phyloP scores from a whole-genome alignment of 1,284 basidiomycete genomes.

The Ceratobasidium sp. region DNA sequence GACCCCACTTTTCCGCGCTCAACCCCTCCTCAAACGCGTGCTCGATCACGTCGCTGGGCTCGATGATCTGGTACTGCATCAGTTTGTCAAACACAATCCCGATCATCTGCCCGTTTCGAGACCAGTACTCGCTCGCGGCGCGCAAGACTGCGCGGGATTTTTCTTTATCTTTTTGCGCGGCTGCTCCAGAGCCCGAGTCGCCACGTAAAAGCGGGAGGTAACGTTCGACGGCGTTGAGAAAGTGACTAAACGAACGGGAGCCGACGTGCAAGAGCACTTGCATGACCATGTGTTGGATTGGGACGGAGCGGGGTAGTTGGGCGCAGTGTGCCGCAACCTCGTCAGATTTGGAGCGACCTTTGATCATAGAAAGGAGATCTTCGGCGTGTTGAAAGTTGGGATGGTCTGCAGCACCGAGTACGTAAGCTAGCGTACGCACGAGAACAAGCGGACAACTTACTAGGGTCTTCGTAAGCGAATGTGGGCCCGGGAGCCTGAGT shows the following conservation, averaged over 20 bases:
- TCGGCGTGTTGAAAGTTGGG: slow-evolving; percentile 84
- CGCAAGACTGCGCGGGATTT: slow-evolving; percentile 75
- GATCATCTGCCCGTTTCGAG: slow-evolving; percentile 83
- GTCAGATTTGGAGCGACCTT: slow-evolving; percentile 79
- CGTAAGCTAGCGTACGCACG: background rate
- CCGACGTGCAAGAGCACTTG: slow-evolving; percentile 94
- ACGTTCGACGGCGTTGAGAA: slow-evolving; percentile 96
- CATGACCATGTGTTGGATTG: slow-evolving; percentile 69
- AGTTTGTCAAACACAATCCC: slow-evolving; percentile 96
- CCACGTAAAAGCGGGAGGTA: slow-evolving; percentile 91
- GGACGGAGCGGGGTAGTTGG: slow-evolving; percentile 69
- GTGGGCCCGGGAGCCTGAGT: slow-evolving; percentile 83
- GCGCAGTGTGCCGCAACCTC: slow-evolving; percentile 77
- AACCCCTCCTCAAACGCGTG: slow-evolving; percentile 69
- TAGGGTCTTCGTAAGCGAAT: slow-evolving; percentile 84
- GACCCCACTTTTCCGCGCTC: slow-evolving; percentile 81
- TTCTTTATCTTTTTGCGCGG: slow-evolving; percentile 65
- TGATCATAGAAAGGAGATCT: slow-evolving; percentile 84
- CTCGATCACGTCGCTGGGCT: slow-evolving; percentile 89
- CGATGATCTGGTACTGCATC: slow-evolving; percentile 98
- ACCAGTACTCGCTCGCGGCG: slow-evolving; percentile 83
- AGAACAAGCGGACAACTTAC: slow-evolving; percentile 56
- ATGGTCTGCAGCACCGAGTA: slow-evolving; percentile 63
- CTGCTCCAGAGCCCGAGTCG: slow-evolving; percentile 66
- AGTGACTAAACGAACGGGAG: slow-evolving; percentile 96